Evolutionary conservation across 305 asterid genomes (phyloP).

Genomic region (Fraxinus sp.): DNA sequence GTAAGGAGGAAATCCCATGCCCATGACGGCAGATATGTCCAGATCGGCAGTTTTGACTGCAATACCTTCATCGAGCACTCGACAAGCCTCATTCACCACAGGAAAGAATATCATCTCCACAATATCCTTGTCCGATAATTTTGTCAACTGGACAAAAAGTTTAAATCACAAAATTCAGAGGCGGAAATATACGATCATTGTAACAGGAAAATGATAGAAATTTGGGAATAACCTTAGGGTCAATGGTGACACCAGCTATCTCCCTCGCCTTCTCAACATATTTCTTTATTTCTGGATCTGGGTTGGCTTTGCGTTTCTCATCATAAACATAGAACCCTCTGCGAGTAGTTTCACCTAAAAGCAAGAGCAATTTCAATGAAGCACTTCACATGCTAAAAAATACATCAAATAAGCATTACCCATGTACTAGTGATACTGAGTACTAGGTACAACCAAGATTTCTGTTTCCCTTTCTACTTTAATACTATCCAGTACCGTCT

Average conservation of each 20-base stretch:
- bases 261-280: slow-evolving; percentile 80
- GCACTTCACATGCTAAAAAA: not conserved
- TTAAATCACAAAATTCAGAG: slow-evolving; percentile 6
- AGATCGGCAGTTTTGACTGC: slow-evolving; percentile 92
- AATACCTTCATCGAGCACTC: slow-evolving; percentile 90
- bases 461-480: not conserved
- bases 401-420: not conserved
- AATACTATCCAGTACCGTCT: not conserved
- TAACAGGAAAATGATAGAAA: slow-evolving; percentile 4
- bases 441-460: not conserved
- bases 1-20: slow-evolving; percentile 99
- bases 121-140: slow-evolving; percentile 76
- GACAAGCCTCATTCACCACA: slow-evolving; percentile 96
- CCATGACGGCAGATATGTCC: slow-evolving; percentile 92
- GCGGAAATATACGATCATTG: not conserved
- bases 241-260: slow-evolving; percentile 69
- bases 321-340: slow-evolving; percentile 78
- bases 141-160: slow-evolving; percentile 48
- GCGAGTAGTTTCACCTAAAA: slow-evolving; percentile 80
- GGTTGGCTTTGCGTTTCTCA: slow-evolving; percentile 82
- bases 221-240: slow-evolving; percentile 64
- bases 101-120: slow-evolving; percentile 98
- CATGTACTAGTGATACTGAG: not conserved
- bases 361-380: slow-evolving; percentile 17
- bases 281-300: slow-evolving; percentile 82